Evolutionary conservation across 805 yeast species (phyloP), one percentile per base, ranked within the genome.

Genomic region (Nakazawaea peltata): DNA sequence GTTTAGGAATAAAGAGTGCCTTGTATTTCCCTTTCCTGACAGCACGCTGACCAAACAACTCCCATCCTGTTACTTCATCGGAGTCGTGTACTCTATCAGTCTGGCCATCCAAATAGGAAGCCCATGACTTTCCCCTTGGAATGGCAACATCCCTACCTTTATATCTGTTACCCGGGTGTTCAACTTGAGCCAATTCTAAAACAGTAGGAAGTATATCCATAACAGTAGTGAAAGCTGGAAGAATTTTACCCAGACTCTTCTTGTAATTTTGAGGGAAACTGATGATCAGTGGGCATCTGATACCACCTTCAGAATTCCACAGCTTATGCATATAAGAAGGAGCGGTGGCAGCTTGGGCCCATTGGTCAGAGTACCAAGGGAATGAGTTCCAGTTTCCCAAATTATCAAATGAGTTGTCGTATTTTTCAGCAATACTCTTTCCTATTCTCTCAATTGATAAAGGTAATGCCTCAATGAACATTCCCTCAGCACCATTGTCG

Each of bases 401-500:
- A 48, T 71, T 72, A 1, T 65, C 70, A 19, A 49, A 50, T 1
- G 54, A 36, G 45, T 71, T 72, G 46, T 71, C 48, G 49, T 57
- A 71, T 39, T 61, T 44, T n/a, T 50, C 46, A 21, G 47, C 45
- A 26, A 69, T 47, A 12, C 44, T 37, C 5, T 46, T 51, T 14
- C 41, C 29, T 31, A 50, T 51, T 25, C 57, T 53, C 17, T 45
- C 51, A 17, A 46, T 41, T 4, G 53, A 39, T 28, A 70, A 49
- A 2, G 81, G 78, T 44, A 70, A 53, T 2, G 77, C 79, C 43
- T 74, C 78, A 53, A 71, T 56, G 33, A 71, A 52, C 63, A 71
- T 66, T 11, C 81, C 77, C 47, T 75, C 81, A 4, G 81, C 81
- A 18, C 81, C 81, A 48, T 75, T 75, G 50, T 75, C 81, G 3